Conservation (phyloP, 2,329 filamentous ascomycete species). For the Stachybotrys chlorohalonatus region DNA sequence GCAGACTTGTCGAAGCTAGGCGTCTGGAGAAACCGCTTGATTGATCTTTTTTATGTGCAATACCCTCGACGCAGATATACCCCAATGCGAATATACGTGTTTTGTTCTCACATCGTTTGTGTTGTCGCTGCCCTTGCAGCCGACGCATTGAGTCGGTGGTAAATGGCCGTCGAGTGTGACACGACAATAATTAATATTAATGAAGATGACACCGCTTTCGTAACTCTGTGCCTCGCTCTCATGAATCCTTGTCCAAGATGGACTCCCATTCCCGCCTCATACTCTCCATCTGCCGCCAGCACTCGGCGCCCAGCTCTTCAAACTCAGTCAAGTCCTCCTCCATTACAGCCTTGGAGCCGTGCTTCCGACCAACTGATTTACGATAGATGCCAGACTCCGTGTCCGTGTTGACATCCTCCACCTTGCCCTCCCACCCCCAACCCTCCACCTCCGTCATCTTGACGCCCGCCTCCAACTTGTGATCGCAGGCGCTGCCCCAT, state of each 20-base stretch:
- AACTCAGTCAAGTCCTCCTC: slow-evolving; percentile 52
- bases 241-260: slow-evolving; percentile 10
- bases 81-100: neutral
- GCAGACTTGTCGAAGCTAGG: neutral
- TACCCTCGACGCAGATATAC: neutral
- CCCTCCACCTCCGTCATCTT: slow-evolving; percentile 77
- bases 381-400: slow-evolving; percentile 35
- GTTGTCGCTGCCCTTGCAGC: too few species aligned
- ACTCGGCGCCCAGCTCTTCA: slow-evolving; percentile 48
- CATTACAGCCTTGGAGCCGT: slow-evolving; percentile 48
- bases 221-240: neutral
- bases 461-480: slow-evolving; percentile 48
- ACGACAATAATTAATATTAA: neutral
- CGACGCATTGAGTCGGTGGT: neutral
- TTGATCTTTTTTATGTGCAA: neutral
- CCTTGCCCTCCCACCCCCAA: slow-evolving; percentile 65
- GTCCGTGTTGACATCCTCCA: slow-evolving; percentile 33
- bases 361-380: slow-evolving; percentile 49
- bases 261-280: slow-evolving; percentile 58
- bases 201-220: neutral
- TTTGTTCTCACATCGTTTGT: neutral
- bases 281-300: slow-evolving; percentile 65
- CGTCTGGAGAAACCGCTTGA: neutral
- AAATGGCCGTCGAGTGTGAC: neutral
- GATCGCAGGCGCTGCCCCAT: slow-evolving; percentile 71